Base-by-base conservation (phyloP, 192 early-diverging fungal species). In the Backusella parvicylindrica region DNA sequence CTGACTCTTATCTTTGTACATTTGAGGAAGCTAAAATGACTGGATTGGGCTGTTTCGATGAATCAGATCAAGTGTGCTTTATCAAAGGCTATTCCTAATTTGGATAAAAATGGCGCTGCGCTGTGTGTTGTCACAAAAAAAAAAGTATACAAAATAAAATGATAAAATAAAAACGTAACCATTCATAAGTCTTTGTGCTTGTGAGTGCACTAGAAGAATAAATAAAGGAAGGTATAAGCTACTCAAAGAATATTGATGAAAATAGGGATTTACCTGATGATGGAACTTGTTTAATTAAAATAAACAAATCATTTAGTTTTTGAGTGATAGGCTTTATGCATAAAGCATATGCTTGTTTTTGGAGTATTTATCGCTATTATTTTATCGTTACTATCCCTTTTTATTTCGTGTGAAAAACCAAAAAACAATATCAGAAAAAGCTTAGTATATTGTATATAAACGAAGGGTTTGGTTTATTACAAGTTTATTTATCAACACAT, bases 31-130 rank as follows among this genome's bases (percentile, higher is more conserved):
- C 73, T 13, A 49, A 74, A 66, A 30, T 31, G 23, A 53, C 38
- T 31, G 79, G 79, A 40, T 74, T 77, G 16, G 33, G 56, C 0
- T 76, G 75, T 66, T 81, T 81, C 43, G 72, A 74, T 72, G 36
- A 64, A 33, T 56, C 72, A 9, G 76, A 81, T 77, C 71, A 73
- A 71, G 68, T 81, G 23, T 81, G 79, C 30, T 76, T 81, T 41
- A 75, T 81, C 1, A 77, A 77, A n/a, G 79, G 79, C 6, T 81
- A 77, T 64, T 63, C 67, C 32, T 68, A 74, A 68, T 36, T 13
- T 64, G 63, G 12, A 64, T 32, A n/a, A 6, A 35, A 33, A 28
- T 28, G 18, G 18, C 18, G 8, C 21, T 8, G 26, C 28, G 53
- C 53, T 60, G 53, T 60, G 13, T 41, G 13, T 41, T 41, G 40